Evolutionary conservation across 495 filamentous ascomycete species (phyloP), one percentile per base, ranked within the genome.

Genomic region (Annulohypoxylon nitens): DNA sequence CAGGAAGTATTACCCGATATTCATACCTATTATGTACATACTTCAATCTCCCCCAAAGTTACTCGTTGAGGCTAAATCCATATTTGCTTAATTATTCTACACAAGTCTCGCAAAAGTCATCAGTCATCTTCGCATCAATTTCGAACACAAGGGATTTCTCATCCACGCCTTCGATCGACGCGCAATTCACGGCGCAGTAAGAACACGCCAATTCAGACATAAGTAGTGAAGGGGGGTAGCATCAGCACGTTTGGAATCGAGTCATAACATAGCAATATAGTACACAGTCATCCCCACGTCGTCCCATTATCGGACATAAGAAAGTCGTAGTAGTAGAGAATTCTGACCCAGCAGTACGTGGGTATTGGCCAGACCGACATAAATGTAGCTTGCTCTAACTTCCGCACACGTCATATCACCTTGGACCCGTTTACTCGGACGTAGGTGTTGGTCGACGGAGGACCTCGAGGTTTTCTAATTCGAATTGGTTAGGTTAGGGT

Each of bases 401-500:
- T 71, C 69, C 45, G 61, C 45, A 12, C 8, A 16, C 41, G n/a
- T 36, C 16, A 20, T 55, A 33, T 33, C 61, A 26, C 30, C 30
- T 30, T 6, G 30, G 30, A 39, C 16, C 33, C 54, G 12, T 68
- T 51, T 69, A 64, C 26, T 69, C 69, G 25, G 43, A 4, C 11
- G 61, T 12, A 4, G 65, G 51, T 33, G 57, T 69, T 16, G 83
- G 83, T 41, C 86, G 85, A 62, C 76, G 82, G 65, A 91, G 86
- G 61, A 92, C 88, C 76, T 93, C 90, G 48, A 93, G 62, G 67
- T 77, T 82, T 71, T 82, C 90, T 91, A 66, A 33, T 33, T 16
- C 16, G 51, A 36, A 74, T 69, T 59, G 9, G 71, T 61, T 39
- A 70, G 9, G 71, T 61, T 39, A 70, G 57, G 45, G 30, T n/a